Evolutionary conservation across 768 basidiomycete species (phyloP).

Genomic region (Boletus tylopilopsis): DNA sequence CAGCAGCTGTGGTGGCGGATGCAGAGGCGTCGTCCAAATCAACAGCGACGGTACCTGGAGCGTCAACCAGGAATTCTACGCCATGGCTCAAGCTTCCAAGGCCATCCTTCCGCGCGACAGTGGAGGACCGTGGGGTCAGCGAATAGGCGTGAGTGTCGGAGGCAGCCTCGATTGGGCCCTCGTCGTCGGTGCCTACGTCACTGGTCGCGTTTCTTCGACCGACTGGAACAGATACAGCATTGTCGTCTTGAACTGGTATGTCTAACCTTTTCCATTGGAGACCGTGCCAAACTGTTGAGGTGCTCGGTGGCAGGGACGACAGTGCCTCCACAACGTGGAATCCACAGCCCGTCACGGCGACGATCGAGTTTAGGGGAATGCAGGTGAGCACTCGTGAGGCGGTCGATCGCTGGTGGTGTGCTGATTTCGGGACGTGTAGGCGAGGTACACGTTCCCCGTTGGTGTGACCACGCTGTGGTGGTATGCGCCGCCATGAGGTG

Average conservation of each 20-base stretch:
- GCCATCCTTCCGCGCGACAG: constrained; percentile 66
- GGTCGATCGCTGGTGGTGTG: neutral
- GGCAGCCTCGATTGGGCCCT: constrained; percentile 57
- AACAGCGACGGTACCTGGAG: constrained; percentile 60
- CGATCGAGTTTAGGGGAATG: constrained; percentile 61
- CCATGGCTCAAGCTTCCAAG: constrained; percentile 73
- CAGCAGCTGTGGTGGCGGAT: constrained; percentile 60
- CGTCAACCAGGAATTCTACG: constrained; percentile 74
- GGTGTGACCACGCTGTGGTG: constrained; percentile 61
- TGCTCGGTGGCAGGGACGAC: constrained; percentile 39
- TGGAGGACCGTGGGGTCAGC: constrained; percentile 64
- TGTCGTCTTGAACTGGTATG: constrained; percentile 69
- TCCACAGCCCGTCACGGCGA: constrained; percentile 49
- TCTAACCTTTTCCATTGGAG: neutral
- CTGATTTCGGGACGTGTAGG: constrained; percentile 32
- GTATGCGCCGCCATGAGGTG: constrained; percentile 32
- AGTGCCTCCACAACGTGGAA: constrained; percentile 48
- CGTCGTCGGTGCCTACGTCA: constrained; percentile 63
- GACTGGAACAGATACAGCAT: constrained; percentile 67
- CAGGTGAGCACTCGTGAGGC: constrained; percentile 39
- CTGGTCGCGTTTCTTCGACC: constrained; percentile 44
- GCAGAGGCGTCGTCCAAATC: constrained; percentile 63
- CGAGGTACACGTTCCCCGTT: constrained; percentile 73
- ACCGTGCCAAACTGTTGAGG: neutral
- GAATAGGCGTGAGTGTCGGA: constrained; percentile 60